Conservation (phyloP, 2,329 filamentous ascomycete genomes). For the Aureobasidium sp. region DNA sequence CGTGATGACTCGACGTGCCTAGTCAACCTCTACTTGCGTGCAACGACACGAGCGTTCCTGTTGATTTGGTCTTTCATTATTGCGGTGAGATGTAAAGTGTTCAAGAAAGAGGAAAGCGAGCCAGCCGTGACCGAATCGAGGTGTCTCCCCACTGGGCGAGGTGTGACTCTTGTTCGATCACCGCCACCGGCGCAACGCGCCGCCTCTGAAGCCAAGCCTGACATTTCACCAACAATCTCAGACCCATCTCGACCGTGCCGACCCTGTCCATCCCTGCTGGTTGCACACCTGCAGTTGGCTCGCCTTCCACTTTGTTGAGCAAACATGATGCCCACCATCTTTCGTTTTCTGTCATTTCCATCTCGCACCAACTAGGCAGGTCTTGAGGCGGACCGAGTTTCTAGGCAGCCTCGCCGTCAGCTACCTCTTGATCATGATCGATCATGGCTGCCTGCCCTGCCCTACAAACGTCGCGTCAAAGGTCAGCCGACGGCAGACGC, state of each 20-base stretch:
- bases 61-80: constrained; percentile 1
- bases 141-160: too few relatives aligned
- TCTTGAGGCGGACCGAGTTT: neutral
- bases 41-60: neutral
- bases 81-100: neutral
- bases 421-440: neutral
- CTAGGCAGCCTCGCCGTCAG: constrained; percentile 8
- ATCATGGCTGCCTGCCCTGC: neutral
- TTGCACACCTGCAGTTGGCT: neutral
- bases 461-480: neutral
- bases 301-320: neutral
- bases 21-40: neutral
- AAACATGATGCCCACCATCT: neutral
- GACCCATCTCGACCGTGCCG: neutral
- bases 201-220: neutral
- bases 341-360: neutral
- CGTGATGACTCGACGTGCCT: neutral
- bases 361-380: neutral
- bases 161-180: neutral
- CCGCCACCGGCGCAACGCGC: neutral
- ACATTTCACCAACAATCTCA: neutral
- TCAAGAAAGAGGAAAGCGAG: neutral
- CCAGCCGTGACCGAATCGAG: too few relatives aligned
- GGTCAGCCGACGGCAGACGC: neutral
- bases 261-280: neutral